These are phyloP conservation scores for Paratinospora sagittata DNA, from an alignment of 164 flowering plant species.

Conservation along the genomic window DNA sequence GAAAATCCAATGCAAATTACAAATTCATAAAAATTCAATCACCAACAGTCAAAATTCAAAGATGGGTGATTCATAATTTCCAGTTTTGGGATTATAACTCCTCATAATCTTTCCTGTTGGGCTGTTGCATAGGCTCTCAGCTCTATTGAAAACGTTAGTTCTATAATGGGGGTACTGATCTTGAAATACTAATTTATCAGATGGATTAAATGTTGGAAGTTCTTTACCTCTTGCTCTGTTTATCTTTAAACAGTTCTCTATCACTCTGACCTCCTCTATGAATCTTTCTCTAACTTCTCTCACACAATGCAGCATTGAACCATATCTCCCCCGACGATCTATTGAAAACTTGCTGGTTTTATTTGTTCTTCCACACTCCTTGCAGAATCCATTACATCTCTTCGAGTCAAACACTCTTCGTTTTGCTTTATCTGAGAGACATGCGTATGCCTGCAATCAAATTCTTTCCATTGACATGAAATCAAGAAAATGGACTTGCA, in stretches of 20 bases:
- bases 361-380: conserved; percentile 31
- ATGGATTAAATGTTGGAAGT: conserved; percentile 41
- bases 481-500: neutral
- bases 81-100: conserved; percentile 18
- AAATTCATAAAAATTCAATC: no score
- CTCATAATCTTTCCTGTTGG: conserved; percentile 5
- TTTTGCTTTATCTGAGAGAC: conserved; percentile 47
- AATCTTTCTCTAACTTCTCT: conserved; percentile 44
- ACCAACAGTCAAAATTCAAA: conserved; percentile 25
- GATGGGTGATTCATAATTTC: conserved; percentile 36
- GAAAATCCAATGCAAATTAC: no score
- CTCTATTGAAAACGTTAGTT: conserved; percentile 20
- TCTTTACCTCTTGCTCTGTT: conserved; percentile 32
- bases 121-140: conserved; percentile 23
- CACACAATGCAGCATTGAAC: conserved; percentile 19
- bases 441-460: conserved; percentile 54
- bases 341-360: conserved; percentile 5
- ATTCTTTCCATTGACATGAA: neutral
- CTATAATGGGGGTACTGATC: conserved; percentile 27
- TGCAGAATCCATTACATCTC: conserved; percentile 41
- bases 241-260: conserved; percentile 42
- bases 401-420: conserved; percentile 50
- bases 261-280: conserved; percentile 49
- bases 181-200: conserved; percentile 18
- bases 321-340: conserved; percentile 10